Conservation (phyloP, 192 early-diverging fungal genomes). For the Chytriomyces sp. region DNA sequence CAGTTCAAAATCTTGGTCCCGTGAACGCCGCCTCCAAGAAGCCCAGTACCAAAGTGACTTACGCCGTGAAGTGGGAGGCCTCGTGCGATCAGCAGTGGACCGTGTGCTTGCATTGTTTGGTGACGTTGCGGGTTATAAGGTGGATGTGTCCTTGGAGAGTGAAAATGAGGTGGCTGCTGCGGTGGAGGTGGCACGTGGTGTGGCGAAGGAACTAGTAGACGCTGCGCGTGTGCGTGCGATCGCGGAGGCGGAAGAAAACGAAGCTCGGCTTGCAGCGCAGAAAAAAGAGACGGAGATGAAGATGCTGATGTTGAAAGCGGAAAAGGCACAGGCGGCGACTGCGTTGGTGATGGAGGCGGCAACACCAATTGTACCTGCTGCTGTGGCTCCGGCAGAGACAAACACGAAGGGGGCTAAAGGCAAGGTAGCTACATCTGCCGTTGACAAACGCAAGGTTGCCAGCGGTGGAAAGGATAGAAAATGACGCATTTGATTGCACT, state of each 20-base stretch:
- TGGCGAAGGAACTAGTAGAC: neutral
- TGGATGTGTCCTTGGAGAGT: neutral
- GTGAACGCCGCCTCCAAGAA: constrained; percentile 16
- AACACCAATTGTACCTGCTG: too few relatives aligned
- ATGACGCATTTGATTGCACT: too few relatives aligned
- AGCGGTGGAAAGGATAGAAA: too few relatives aligned
- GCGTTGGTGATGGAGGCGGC: too few relatives aligned
- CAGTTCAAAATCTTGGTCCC: constrained; percentile 18
- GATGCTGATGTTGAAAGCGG: neutral
- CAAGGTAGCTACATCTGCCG: too few relatives aligned
- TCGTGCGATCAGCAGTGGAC: constrained; percentile 6
- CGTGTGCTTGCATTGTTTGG: constrained; percentile 22
- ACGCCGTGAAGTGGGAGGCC: neutral
- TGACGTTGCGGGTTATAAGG: neutral
- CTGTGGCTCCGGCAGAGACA: too few relatives aligned
- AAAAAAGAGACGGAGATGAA: neutral
- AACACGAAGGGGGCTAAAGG: too few relatives aligned
- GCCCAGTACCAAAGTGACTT: constrained; percentile 15
- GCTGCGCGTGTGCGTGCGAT: neutral
- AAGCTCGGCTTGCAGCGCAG: neutral
- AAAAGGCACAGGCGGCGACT: neutral
- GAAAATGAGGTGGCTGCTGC: constrained; percentile 11
- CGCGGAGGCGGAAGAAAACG: neutral
- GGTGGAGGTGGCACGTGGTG: constrained; percentile 9
- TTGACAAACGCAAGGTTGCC: too few relatives aligned